phyloP scores from a whole-genome alignment of 2,329 filamentous ascomycete species.

The Penicillium janthinellum region DNA sequence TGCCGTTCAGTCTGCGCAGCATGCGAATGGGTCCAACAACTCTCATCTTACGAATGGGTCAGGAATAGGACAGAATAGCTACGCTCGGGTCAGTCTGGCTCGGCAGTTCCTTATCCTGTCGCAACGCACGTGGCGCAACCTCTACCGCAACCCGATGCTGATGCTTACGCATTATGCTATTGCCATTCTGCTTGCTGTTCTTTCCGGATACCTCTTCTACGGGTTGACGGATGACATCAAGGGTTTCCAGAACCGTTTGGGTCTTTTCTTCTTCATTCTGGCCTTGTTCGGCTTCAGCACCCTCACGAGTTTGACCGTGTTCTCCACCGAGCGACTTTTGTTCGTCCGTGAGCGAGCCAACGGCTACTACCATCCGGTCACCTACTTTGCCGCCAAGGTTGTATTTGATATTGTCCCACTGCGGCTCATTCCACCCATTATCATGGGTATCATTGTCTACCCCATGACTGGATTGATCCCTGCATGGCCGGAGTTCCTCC shows the following conservation, averaged over 20 bases:
- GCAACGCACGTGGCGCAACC: conserved; percentile 89
- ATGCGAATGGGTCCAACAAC: conserved; percentile 67
- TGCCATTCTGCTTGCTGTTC: conserved; percentile 88
- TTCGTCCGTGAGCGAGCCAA: conserved; percentile 95
- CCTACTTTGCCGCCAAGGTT: conserved; percentile 95
- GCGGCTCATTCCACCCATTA: conserved; percentile 88
- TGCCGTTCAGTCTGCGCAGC: conserved; percentile 64
- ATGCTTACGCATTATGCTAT: conserved; percentile 99
- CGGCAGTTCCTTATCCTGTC: conserved; percentile 90
- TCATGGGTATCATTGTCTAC: conserved; percentile 95
- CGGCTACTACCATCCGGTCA: conserved; percentile 90
- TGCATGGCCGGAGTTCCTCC: conserved; percentile 79
- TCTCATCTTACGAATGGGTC: conserved; percentile 50
- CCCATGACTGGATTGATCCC: conserved; percentile 95
- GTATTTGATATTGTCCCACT: conserved; percentile 96
- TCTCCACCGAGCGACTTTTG: conserved; percentile 83
- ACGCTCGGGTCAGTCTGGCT: conserved; percentile 75
- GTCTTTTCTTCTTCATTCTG: conserved; percentile 95
- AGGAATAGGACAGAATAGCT: conserved; percentile 68
- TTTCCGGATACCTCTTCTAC: conserved; percentile 95
- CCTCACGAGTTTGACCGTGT: conserved; percentile 88
- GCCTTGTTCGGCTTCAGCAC: conserved; percentile 97
- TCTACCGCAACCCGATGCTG: conserved; percentile 95
- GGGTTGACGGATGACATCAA: conserved; percentile 93
- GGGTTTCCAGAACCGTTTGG: conserved; percentile 95